A percentile compares a stretch with the other conserved stretches of the same genome.
Conservation (phyloP, 768 basidiomycete genomes). For the Leccinum disarticulatum region DNA sequence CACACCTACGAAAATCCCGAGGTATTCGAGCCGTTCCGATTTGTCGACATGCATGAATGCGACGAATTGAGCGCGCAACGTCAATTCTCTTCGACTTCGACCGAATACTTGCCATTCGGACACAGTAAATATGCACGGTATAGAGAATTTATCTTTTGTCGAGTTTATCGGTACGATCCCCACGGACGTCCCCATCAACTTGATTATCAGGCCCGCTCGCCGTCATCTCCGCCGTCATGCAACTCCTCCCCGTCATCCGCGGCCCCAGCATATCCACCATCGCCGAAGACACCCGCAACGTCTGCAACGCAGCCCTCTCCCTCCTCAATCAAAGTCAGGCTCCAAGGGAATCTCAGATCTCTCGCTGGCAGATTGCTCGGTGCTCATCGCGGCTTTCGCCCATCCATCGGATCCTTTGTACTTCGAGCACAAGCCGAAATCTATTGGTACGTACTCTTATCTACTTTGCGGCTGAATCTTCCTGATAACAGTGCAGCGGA, state of each 20-base stretch:
- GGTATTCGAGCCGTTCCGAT: too few species aligned
- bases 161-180: not conserved
- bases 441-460: not conserved
- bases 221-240: slow-evolving; percentile 78
- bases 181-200: not conserved
- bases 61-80: too few species aligned
- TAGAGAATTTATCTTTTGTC: too few species aligned
- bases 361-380: not conserved
- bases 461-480: not conserved
- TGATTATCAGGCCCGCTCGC: slow-evolving; percentile 69
- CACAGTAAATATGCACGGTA: too few species aligned
- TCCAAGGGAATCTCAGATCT: slow-evolving; percentile 11
- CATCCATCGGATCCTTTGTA: not conserved
- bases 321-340: slow-evolving; percentile 47
- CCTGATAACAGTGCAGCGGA: not conserved
- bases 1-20: too few species aligned
- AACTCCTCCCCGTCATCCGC: slow-evolving; percentile 66
- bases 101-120: too few species aligned
- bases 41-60: too few species aligned
- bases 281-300: slow-evolving; percentile 80
- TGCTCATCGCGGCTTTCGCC: not conserved
- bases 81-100: too few species aligned
- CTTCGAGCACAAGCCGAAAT: not conserved
- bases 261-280: slow-evolving; percentile 43
- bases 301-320: slow-evolving; percentile 96